phyloP scores from a whole-genome alignment of 2,329 filamentous ascomycete genomes.

The Diaporthe aspalathi region DNA sequence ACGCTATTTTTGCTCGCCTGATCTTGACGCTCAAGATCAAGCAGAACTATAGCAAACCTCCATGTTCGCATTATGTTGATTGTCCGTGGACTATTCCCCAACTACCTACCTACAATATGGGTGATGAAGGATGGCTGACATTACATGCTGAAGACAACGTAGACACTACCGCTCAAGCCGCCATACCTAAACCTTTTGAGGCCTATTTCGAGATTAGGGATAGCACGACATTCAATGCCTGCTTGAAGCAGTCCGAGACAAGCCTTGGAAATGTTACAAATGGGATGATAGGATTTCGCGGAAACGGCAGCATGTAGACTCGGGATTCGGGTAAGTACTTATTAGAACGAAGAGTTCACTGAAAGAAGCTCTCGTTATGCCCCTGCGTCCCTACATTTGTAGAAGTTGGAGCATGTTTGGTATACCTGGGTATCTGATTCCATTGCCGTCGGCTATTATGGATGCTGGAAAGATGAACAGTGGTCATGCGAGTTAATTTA shows the following conservation, averaged over 20 bases:
- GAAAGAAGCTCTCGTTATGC: too few relatives aligned
- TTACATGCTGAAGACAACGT: slow-evolving; percentile 38
- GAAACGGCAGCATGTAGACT: not conserved
- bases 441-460: too few relatives aligned
- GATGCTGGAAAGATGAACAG: not conserved
- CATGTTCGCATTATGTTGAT: slow-evolving; percentile 39
- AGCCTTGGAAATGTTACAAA: slow-evolving; percentile 12
- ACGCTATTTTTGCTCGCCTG: slow-evolving; percentile 42
- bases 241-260: slow-evolving; percentile 8
- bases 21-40: slow-evolving; percentile 41
- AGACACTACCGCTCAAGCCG: slow-evolving; percentile 36
- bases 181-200: slow-evolving; percentile 21
- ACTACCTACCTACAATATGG: too few relatives aligned
- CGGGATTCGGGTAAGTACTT: too few relatives aligned
- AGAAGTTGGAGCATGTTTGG: too few relatives aligned
- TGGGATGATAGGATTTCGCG: slow-evolving; percentile 2
- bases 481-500: not conserved
- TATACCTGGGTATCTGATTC: too few relatives aligned
- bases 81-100: not conserved
- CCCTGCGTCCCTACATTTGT: too few relatives aligned
- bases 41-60: slow-evolving; percentile 30
- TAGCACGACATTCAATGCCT: slow-evolving; percentile 3
- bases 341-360: not conserved
- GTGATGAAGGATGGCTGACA: too few relatives aligned
- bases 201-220: slow-evolving; percentile 19